Evolutionary conservation across 75 land plant species (phyloP).

Genomic region (Sequoia sempervirens): DNA sequence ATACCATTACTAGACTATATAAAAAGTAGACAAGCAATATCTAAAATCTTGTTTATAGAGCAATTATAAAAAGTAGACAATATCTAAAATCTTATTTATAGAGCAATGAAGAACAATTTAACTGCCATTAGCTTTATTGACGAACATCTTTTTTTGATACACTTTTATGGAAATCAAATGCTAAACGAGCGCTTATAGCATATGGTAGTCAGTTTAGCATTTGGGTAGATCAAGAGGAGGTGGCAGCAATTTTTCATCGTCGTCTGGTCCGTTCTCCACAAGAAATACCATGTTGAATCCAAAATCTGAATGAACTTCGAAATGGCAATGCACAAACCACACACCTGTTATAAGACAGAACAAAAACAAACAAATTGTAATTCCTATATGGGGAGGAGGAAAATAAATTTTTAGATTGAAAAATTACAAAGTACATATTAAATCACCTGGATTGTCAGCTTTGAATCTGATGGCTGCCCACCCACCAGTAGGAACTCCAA

Average conservation of each 20-base stretch:
- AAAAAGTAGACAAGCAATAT: too few species aligned
- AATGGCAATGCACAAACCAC: constrained; percentile 5
- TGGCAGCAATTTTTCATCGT: background rate
- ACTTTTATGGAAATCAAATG: too few species aligned
- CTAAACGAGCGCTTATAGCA: too few species aligned
- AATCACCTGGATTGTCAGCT: background rate
- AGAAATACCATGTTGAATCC: background rate
- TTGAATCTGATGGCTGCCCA: constrained; percentile 5
- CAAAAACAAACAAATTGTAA: background rate
- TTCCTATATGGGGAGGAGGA: too few species aligned
- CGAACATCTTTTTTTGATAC: too few species aligned
- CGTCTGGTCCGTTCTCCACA: background rate
- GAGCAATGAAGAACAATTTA: too few species aligned
- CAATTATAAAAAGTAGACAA: too few species aligned
- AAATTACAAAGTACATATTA: background rate
- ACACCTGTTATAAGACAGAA: background rate
- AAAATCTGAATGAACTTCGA: background rate
- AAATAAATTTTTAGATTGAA: too few species aligned
- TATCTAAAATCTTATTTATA: too few species aligned
- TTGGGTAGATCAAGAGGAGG: constrained; percentile 2
- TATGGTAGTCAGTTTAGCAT: background rate
- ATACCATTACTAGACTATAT: too few species aligned
- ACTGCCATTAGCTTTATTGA: too few species aligned
- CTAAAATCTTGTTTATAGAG: too few species aligned
- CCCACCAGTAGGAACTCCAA: constrained; percentile 3